Percentiles rank a stretch among this genome's conserved stretches.
These are phyloP conservation scores for Sugiyamaella xylanicola DNA, from an alignment of 1,139 yeast species.

Conservation along the genomic window DNA sequence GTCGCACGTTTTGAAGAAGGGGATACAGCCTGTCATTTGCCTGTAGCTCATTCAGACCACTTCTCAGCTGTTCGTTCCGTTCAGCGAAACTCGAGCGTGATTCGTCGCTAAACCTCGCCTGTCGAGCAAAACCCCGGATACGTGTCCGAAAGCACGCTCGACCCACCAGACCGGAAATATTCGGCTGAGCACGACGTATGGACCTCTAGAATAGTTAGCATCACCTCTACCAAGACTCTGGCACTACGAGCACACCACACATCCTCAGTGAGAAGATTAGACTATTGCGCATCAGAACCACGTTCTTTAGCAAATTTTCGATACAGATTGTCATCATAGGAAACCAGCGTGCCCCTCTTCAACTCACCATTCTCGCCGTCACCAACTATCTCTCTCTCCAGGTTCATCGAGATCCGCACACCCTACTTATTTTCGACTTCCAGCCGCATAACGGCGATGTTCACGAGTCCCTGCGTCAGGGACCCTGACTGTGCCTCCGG, in stretches of 20 bases:
- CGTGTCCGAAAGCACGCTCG: neutral
- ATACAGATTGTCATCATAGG: constrained; percentile 14
- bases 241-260: neutral
- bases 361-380: constrained; percentile 5
- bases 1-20: neutral
- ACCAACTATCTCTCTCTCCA: too few species aligned
- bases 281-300: constrained; percentile 10
- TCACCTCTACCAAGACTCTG: too few species aligned
- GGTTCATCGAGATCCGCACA: too few species aligned
- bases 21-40: constrained; percentile 10
- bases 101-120: constrained; percentile 27
- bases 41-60: constrained; percentile 19
- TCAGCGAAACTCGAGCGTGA: constrained; percentile 48
- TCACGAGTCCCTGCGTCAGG: too few species aligned
- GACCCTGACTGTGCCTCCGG: too few species aligned
- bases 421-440: neutral
- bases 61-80: constrained; percentile 39
- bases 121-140: constrained; percentile 3
- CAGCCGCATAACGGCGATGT: constrained; percentile 4
- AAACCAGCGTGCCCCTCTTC: neutral
- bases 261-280: constrained; percentile 31
- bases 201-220: constrained; percentile 6
- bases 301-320: constrained; percentile 1
- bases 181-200: neutral
- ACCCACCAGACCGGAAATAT: neutral